These are phyloP conservation scores for Chlorella ohadii DNA, from an alignment of 139 green algal genomes.

Conservation along the genomic window DNA sequence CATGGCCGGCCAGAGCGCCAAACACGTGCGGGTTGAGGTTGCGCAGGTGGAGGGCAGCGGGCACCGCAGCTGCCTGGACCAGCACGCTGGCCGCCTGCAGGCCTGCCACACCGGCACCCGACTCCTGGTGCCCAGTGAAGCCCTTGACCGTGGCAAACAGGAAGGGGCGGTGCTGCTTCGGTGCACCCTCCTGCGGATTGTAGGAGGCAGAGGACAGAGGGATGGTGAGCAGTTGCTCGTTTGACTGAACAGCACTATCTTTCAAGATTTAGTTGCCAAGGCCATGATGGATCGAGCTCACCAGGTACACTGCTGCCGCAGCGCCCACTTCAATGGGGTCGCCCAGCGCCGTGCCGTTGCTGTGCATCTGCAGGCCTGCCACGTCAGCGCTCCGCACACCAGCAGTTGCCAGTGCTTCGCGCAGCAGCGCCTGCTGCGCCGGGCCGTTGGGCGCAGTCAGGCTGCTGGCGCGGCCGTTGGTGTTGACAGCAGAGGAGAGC, in stretches of 20 bases:
- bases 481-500: constrained; percentile 82
- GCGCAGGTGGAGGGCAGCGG: constrained; percentile 63
- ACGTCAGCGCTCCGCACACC: constrained; percentile 34
- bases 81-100: constrained; percentile 51
- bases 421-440: constrained; percentile 66
- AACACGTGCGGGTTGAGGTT: constrained; percentile 73
- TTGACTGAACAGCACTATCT: too few species aligned
- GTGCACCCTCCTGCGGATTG: constrained; percentile 46
- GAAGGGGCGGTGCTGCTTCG: constrained; percentile 34
- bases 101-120: constrained; percentile 74
- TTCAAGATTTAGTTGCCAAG: too few species aligned
- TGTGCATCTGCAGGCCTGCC: constrained; percentile 69
- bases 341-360: constrained; percentile 81
- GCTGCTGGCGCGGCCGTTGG: constrained; percentile 87
- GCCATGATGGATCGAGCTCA: constrained; percentile 41
- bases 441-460: constrained; percentile 92
- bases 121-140: constrained; percentile 83
- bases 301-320: constrained; percentile 58
- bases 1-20: constrained; percentile 33
- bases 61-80: constrained; percentile 22
- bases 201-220: neutral
- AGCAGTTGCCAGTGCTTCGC: constrained; percentile 15
- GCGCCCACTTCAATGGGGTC: constrained; percentile 81
- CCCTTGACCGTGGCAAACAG: constrained; percentile 63
- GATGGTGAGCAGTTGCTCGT: too few species aligned